Evolutionary conservation across 2,329 filamentous ascomycete species (phyloP), one percentile per base, ranked within the genome.

Genomic region (Aspergillus candidus): DNA sequence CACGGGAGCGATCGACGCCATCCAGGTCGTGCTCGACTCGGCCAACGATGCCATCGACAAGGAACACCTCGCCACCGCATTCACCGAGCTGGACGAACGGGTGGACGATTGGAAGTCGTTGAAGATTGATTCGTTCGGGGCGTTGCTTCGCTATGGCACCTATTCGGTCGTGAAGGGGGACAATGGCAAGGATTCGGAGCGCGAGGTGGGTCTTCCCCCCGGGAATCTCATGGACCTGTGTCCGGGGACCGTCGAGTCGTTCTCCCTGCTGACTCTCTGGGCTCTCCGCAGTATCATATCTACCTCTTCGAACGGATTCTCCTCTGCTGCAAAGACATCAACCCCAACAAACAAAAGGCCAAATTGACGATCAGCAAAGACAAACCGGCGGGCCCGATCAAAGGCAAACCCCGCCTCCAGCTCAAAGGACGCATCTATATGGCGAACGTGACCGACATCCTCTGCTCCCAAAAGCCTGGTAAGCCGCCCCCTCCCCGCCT

Each of bases 21-120:
- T 93, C 6, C 86, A 89, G 54, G 78, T 84, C 40, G 86, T 95
- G 0, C 75, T 97, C 27, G 80, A 83, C 50, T 84, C 87, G 55
- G 91, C 91, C 4, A 96, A 97, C 62, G 84, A 90, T 46, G 91
- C 90, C 4, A 88, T 98, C 35, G 86, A 94, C 61, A 84, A 86
- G 39, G 88, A 95, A 60, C 79, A 96, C 40, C 76, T 94, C 41
- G 79, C 85, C 38, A 86, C 93, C 59, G 89, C 90, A 5, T 73
- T 95, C 8, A 81, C 86, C 48, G 93, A 97, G 47, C 75, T 98
- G 18, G 82, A 84, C 47, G 71, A 71, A 42, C 78, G 93, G 40
- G 91, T 98, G 1, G 93, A 97, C 60, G 93, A 98, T 64, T 98
- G 93, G 93, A 97, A 96, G 68, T 87, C 85, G 41, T 87, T 97